These are phyloP conservation scores for Lobulomyces angularis DNA, from an alignment of 192 early-diverging fungal genomes.

Conservation along the genomic window DNA sequence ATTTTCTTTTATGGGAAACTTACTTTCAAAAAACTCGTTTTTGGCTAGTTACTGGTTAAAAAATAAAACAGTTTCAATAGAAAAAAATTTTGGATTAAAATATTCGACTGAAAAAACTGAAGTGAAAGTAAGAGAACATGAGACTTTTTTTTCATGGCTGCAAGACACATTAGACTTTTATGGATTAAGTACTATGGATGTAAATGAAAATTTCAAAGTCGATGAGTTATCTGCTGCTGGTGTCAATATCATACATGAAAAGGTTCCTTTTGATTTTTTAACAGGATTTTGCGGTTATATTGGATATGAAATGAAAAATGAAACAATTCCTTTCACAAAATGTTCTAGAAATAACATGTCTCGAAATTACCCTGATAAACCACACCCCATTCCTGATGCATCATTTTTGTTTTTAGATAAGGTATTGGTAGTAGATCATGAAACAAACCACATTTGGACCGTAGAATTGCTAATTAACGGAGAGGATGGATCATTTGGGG, in stretches of 20 bases:
- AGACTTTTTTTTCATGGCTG: slow-evolving; percentile 14
- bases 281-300: slow-evolving; percentile 82
- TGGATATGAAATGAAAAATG: slow-evolving; percentile 88
- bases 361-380: neutral
- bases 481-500: too few relatives aligned
- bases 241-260: slow-evolving; percentile 4
- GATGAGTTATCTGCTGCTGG: too few relatives aligned
- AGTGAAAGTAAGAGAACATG: too few relatives aligned
- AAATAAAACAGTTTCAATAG: neutral
- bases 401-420: slow-evolving; percentile 65
- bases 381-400: slow-evolving; percentile 49
- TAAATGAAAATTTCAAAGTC: too few relatives aligned
- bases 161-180: slow-evolving; percentile 6
- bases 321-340: slow-evolving; percentile 35
- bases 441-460: slow-evolving; percentile 19
- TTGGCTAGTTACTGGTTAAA: slow-evolving; percentile 7
- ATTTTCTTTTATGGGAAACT: slow-evolving; percentile 56
- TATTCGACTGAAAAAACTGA: slow-evolving; percentile 27
- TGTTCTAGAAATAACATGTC: neutral
- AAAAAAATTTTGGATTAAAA: slow-evolving; percentile 56
- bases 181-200: slow-evolving; percentile 7
- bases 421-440: slow-evolving; percentile 62
- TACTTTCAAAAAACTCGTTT: slow-evolving; percentile 3
- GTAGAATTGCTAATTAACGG: too few relatives aligned
- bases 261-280: slow-evolving; percentile 43